Conservation (phyloP, 2,329 filamentous ascomycete species). For the Fusarium pseudocircinatum region DNA sequence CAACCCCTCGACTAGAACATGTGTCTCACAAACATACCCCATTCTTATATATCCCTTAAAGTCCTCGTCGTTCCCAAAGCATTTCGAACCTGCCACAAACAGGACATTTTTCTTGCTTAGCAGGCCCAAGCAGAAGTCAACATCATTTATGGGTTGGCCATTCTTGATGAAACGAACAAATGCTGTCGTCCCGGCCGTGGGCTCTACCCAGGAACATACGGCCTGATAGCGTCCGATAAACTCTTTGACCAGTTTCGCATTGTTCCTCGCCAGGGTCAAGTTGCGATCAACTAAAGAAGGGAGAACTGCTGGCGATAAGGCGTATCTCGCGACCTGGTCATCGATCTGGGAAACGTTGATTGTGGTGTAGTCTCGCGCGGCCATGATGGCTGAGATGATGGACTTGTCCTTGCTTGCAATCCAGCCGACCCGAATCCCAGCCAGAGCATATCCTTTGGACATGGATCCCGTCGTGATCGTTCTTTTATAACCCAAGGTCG, state of each 20-base stretch:
- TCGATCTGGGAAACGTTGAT: conserved; percentile 88
- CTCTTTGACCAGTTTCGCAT: conserved; percentile 70
- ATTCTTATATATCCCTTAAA: conserved; percentile 81
- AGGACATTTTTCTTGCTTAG: conserved; percentile 76
- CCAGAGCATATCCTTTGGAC: conserved; percentile 86
- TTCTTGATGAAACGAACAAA: conserved; percentile 75
- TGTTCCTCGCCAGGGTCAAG: conserved; percentile 69
- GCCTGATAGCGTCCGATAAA: conserved; percentile 73
- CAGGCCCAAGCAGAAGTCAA: conserved; percentile 75
- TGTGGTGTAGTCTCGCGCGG: conserved; percentile 82
- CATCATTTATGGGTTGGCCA: conserved; percentile 73
- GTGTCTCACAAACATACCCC: conserved; percentile 78
- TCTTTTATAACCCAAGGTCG: conserved; percentile 77
- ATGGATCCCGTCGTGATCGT: conserved; percentile 80
- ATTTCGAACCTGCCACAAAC: conserved; percentile 76
- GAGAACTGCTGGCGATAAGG: conserved; percentile 64
- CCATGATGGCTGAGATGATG: conserved; percentile 71
- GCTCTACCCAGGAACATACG: conserved; percentile 76
- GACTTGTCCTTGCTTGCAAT: conserved; percentile 71
- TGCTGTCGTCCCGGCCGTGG: conserved; percentile 81
- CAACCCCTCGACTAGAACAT: conserved; percentile 73
- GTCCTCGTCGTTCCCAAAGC: conserved; percentile 73
- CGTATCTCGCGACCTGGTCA: conserved; percentile 80
- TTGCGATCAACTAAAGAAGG: conserved; percentile 63
- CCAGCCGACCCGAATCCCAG: conserved; percentile 86